phyloP scores from a whole-genome alignment of 169 alveolate genomes.

The Amoebophrya sp. region DNA sequence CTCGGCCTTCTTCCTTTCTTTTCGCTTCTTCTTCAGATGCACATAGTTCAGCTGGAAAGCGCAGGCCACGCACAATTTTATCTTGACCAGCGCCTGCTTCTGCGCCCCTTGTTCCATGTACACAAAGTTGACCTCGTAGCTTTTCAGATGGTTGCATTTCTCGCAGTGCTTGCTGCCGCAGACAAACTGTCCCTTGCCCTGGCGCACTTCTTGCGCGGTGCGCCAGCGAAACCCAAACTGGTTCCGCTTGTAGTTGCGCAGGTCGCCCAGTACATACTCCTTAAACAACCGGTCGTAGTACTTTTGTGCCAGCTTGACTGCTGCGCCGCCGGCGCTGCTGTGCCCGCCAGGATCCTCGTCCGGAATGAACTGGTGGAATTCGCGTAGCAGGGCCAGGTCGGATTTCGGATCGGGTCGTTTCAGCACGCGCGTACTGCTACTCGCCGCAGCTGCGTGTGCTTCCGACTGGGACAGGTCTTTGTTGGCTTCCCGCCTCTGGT shows the following conservation, averaged over 20 bases:
- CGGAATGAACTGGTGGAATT: too few relatives aligned
- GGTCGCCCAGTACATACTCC: slow-evolving; percentile 10
- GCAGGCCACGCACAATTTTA: neutral
- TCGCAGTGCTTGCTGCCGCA: slow-evolving; percentile 12
- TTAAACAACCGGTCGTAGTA: slow-evolving; percentile 10
- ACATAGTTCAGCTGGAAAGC: neutral
- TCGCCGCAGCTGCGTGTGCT: too few relatives aligned
- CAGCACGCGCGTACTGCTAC: too few relatives aligned
- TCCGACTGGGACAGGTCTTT: too few relatives aligned
- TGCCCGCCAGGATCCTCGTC: too few relatives aligned
- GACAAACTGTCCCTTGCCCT: slow-evolving; percentile 24
- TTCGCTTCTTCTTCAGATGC: neutral
- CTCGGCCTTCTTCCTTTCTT: neutral
- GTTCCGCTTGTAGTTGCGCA: neutral
- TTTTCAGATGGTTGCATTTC: neutral
- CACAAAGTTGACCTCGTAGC: slow-evolving; percentile 8
- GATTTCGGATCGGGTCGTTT: too few relatives aligned
- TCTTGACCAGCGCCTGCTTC: slow-evolving; percentile 20
- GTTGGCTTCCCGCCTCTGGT: too few relatives aligned
- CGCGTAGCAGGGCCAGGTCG: too few relatives aligned
- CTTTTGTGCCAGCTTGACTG: neutral
- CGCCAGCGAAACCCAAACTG: slow-evolving; percentile 28
- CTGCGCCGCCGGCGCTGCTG: too few relatives aligned
- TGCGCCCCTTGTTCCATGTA: neutral
- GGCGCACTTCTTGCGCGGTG: neutral